phyloP scores from a whole-genome alignment of 2,329 filamentous ascomycete species.

The Alternaria ethzedia region DNA sequence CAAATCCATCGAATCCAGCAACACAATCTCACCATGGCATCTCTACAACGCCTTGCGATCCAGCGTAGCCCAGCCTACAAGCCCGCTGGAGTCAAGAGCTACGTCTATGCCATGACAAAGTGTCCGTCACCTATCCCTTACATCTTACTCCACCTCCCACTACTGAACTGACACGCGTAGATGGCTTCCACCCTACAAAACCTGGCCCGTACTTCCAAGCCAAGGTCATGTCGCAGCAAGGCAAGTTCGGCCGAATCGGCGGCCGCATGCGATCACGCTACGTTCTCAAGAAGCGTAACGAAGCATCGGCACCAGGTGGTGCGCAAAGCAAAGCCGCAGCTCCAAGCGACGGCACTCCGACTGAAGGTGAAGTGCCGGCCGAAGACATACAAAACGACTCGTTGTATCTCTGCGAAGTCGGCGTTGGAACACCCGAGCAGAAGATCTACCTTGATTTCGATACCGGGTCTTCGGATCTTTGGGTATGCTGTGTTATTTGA shows the following conservation, averaged over 20 bases:
- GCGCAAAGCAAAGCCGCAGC: conserved; percentile 5
- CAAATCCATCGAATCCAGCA: background rate
- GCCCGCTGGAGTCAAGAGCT: conserved; percentile 23
- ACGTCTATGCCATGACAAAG: conserved; percentile 26
- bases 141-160: no score
- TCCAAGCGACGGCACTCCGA: background rate
- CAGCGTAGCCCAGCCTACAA: conserved; percentile 27
- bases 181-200: conserved; percentile 34
- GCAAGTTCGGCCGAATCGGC: conserved; percentile 29
- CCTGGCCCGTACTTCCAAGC: conserved; percentile 32
- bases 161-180: conserved; percentile 4
- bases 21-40: conserved; percentile 8
- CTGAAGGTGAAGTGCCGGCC: conserved; percentile 24
- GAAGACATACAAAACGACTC: conserved; percentile 36
- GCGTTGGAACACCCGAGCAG: conserved; percentile 64
- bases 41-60: conserved; percentile 24
- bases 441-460: conserved; percentile 70
- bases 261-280: conserved; percentile 31
- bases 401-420: conserved; percentile 59
- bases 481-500: conserved; percentile 37
- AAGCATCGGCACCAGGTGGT: background rate
- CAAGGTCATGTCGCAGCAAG: conserved; percentile 25
- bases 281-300: conserved; percentile 22
- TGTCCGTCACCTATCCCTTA: conserved; percentile 4
- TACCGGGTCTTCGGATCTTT: conserved; percentile 71